Evolutionary conservation across 1,139 yeast genomes (phyloP).

Genomic region (Blastobotrys apis): DNA sequence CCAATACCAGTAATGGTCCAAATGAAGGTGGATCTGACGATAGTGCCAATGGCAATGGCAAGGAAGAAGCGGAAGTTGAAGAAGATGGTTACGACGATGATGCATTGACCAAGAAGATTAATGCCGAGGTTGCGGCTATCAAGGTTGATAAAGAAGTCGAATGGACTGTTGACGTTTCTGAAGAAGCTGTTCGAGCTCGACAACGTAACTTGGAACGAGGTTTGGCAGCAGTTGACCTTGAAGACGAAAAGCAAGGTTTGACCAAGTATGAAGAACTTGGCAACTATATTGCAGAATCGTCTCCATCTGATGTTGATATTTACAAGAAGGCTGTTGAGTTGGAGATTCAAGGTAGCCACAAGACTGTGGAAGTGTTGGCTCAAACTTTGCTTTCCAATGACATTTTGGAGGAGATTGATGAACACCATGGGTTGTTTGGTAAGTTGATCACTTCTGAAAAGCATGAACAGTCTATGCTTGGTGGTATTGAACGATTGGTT

Average conservation of each 20-base stretch:
- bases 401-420: constrained; percentile 65
- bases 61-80: constrained; percentile 23
- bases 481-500: constrained; percentile 91
- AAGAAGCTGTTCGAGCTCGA: constrained; percentile 92
- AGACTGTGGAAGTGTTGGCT: constrained; percentile 85
- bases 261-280: constrained; percentile 68
- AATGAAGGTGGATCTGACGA: constrained; percentile 47
- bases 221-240: constrained; percentile 41
- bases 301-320: constrained; percentile 84
- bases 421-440: constrained; percentile 75
- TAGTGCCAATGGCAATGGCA: constrained; percentile 25
- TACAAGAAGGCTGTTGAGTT: constrained; percentile 84
- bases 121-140: constrained; percentile 64
- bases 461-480: constrained; percentile 83
- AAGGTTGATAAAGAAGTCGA: constrained; percentile 77
- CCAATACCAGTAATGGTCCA: constrained; percentile 55
- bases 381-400: constrained; percentile 83
- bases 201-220: constrained; percentile 76
- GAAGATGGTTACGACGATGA: constrained; percentile 63
- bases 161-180: constrained; percentile 98
- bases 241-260: constrained; percentile 36
- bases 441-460: constrained; percentile 58
- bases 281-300: constrained; percentile 74
- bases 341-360: constrained; percentile 66
- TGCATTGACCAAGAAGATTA: constrained; percentile 70